Conservation (phyloP, 2,329 filamentous ascomycete species). For the Neonectria coccinea region DNA sequence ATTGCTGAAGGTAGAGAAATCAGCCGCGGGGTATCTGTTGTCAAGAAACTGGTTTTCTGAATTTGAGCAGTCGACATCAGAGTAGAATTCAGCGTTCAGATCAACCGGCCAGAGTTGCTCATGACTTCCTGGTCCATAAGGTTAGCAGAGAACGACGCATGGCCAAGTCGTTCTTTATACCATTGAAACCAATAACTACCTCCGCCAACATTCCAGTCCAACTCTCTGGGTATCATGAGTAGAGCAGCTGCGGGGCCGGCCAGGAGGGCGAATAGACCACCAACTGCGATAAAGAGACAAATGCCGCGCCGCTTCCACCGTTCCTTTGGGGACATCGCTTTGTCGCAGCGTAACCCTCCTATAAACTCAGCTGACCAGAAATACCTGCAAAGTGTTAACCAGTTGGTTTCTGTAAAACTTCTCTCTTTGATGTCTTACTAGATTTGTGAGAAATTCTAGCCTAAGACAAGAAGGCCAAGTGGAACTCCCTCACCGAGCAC, state of each 20-base stretch:
- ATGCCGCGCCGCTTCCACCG: background rate
- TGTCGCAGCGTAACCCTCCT: background rate
- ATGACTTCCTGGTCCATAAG: constrained; percentile 10
- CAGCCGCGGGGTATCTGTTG: constrained; percentile 13
- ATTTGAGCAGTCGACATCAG: background rate
- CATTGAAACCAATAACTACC: constrained; percentile 29
- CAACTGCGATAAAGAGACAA: constrained; percentile 15
- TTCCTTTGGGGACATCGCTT: background rate
- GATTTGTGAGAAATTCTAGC: constrained; percentile 18
- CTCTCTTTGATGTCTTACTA: constrained; percentile 7
- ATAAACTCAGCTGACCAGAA: constrained; percentile 30
- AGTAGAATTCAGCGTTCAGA: constrained; percentile 9
- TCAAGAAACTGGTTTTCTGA: background rate
- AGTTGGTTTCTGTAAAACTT: background rate
- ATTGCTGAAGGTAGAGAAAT: constrained; percentile 9
- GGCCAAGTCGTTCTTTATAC: background rate
- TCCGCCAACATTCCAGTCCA: constrained; percentile 21
- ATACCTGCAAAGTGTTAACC: constrained; percentile 8
- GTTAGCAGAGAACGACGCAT: background rate
- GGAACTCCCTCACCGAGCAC: constrained; percentile 23
- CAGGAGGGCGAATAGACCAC: constrained; percentile 23
- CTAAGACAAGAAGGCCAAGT: constrained; percentile 25
- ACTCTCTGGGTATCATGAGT: constrained; percentile 27
- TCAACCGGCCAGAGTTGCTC: constrained; percentile 19
- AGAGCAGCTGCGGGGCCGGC: constrained; percentile 7